Conservation (phyloP, 345 rosid genomes). For the Murraya koenigii region DNA sequence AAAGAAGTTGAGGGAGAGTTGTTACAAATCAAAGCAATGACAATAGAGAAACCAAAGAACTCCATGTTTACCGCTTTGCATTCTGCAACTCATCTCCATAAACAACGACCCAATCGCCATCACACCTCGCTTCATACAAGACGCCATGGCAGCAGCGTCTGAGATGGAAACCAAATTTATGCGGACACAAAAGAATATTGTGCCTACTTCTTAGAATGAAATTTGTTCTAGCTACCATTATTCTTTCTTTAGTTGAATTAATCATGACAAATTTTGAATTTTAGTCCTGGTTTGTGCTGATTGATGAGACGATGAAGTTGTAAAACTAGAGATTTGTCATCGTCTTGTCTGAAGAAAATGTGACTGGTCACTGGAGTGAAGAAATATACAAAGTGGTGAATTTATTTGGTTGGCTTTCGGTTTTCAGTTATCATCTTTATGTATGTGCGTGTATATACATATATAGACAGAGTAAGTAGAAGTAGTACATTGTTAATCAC, state of each 20-base stretch:
- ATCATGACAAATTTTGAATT: not conserved
- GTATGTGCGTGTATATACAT: no score
- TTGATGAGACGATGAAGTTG: not conserved
- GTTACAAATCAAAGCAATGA: conserved; percentile 39
- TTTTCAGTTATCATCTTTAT: no score
- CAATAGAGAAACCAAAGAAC: conserved; percentile 20
- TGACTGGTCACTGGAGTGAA: not conserved
- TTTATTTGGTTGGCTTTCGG: not conserved
- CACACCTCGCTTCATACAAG: conserved; percentile 12
- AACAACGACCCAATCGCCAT: conserved; percentile 3
- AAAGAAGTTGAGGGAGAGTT: conserved; percentile 45
- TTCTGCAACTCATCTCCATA: conserved; percentile 5
- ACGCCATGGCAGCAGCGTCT: not conserved
- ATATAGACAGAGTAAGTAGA: no score
- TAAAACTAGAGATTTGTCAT: not conserved
- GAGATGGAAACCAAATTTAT: not conserved
- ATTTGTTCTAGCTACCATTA: not conserved
- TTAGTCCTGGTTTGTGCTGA: not conserved
- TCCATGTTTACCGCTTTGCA: conserved; percentile 1
- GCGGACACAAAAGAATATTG: not conserved
- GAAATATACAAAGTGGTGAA: not conserved
- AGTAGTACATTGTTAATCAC: not conserved
- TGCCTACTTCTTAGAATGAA: not conserved
- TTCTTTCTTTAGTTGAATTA: not conserved
- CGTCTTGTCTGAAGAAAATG: not conserved